Evolutionary conservation across 148 eudicot species (phyloP).

Genomic region (Mesembryanthemum crystallinum): DNA sequence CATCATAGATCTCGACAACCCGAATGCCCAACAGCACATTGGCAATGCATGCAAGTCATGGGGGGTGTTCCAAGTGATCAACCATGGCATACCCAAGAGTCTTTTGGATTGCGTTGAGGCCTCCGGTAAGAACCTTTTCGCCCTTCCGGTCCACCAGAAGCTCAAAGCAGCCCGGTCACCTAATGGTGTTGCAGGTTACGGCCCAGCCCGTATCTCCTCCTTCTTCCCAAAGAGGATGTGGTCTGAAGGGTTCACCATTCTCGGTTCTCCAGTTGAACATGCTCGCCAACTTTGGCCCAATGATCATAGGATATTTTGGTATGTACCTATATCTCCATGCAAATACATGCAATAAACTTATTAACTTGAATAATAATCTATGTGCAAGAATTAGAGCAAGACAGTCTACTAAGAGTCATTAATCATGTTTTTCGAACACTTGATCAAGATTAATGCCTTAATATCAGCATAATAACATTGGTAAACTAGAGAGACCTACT

Average conservation of each 20-base stretch:
- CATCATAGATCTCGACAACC: constrained; percentile 43
- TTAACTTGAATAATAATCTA: neutral
- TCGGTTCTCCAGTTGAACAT: constrained; percentile 73
- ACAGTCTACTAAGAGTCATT: neutral
- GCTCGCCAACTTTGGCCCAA: constrained; percentile 88
- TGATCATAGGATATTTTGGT: constrained; percentile 64
- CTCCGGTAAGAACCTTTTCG: constrained; percentile 40
- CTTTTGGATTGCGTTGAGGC: constrained; percentile 47
- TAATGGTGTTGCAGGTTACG: constrained; percentile 62
- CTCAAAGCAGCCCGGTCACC: constrained; percentile 54
- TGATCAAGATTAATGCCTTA: neutral
- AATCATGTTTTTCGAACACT: neutral
- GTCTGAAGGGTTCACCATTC: constrained; percentile 90
- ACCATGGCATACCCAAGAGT: constrained; percentile 44
- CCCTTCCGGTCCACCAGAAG: constrained; percentile 62
- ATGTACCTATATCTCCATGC: constrained; percentile 24
- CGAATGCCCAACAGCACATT: constrained; percentile 39
- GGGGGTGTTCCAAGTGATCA: constrained; percentile 71
- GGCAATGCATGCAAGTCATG: constrained; percentile 75
- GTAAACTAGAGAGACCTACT: neutral
- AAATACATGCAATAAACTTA: constrained; percentile 9
- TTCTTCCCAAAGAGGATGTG: constrained; percentile 74
- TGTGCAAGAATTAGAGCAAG: neutral
- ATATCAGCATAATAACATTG: neutral
- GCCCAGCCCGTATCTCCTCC: constrained; percentile 61